These are phyloP conservation scores for Blastobotrys ciferrii DNA, from an alignment of 1,139 yeast genomes.

Conservation along the genomic window DNA sequence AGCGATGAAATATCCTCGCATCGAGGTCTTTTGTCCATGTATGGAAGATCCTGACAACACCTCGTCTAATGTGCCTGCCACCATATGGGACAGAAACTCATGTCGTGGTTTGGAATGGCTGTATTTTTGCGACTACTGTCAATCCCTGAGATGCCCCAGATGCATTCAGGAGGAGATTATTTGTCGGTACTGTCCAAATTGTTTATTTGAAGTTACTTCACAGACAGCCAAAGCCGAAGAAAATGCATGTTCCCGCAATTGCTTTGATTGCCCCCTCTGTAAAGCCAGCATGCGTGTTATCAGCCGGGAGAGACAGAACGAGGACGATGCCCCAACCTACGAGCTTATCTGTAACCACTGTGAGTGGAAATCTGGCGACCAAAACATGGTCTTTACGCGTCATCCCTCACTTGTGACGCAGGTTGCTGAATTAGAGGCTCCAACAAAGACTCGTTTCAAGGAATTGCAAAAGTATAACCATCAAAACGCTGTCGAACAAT, in stretches of 20 bases:
- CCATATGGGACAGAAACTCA: constrained; percentile 17
- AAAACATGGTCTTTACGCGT: constrained; percentile 19
- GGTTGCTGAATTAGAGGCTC: constrained; percentile 3
- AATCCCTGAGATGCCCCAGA: constrained; percentile 27
- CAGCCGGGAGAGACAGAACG: constrained; percentile 11
- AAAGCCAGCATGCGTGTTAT: constrained; percentile 16
- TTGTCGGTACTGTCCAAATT: constrained; percentile 31
- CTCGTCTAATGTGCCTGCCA: constrained; percentile 10
- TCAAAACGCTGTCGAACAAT: constrained; percentile 12
- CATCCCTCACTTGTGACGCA: constrained; percentile 16
- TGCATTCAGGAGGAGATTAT: constrained; percentile 32
- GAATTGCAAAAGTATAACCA: constrained; percentile 15
- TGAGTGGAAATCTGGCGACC: constrained; percentile 24
- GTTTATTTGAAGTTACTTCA: constrained; percentile 31
- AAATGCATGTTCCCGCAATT: constrained; percentile 30
- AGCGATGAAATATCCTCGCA: neutral
- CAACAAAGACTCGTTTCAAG: constrained; percentile 12
- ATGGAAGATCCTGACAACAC: constrained; percentile 7
- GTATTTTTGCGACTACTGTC: constrained; percentile 31
- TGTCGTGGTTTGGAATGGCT: constrained; percentile 24
- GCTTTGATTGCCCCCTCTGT: constrained; percentile 32
- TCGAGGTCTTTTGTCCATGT: constrained; percentile 17
- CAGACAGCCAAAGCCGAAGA: constrained; percentile 26
- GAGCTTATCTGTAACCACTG: constrained; percentile 27
- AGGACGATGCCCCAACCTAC: constrained; percentile 14